Conservation (phyloP, 208 protist genomes). For the Leishmania gerbilli region DNA sequence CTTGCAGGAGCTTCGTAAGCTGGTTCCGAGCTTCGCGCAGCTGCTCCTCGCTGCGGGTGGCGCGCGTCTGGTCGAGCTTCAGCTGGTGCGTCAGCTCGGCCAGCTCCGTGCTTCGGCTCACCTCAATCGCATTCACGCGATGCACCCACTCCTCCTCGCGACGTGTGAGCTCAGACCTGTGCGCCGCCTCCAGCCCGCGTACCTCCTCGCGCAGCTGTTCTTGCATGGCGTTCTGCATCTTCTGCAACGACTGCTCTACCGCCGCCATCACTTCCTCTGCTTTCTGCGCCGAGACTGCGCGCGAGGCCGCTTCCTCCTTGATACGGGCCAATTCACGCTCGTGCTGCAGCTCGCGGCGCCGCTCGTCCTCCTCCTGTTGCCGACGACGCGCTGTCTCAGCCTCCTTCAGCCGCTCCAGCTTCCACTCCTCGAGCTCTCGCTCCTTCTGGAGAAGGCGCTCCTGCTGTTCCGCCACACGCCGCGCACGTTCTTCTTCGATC, state of each 20-base stretch:
- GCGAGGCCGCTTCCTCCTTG: conserved; percentile 56
- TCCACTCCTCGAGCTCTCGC: conserved; percentile 86
- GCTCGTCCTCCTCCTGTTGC: conserved; percentile 67
- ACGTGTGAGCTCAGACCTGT: conserved; percentile 26
- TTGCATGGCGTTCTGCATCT: conserved; percentile 41
- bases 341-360: conserved; percentile 65
- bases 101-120: conserved; percentile 53
- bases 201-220: conserved; percentile 44
- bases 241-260: conserved; percentile 40
- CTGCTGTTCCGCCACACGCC: conserved; percentile 68
- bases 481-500: conserved; percentile 63
- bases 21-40: conserved; percentile 63
- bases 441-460: conserved; percentile 71
- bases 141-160: conserved; percentile 52
- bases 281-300: conserved; percentile 29
- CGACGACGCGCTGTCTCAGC: conserved; percentile 47
- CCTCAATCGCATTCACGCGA: conserved; percentile 41
- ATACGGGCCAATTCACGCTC: conserved; percentile 73
- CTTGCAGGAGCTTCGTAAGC: conserved; percentile 44
- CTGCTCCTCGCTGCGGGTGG: conserved; percentile 51
- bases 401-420: conserved; percentile 60
- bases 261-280: conserved; percentile 39
- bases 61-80: conserved; percentile 49
- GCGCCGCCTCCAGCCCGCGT: conserved; percentile 32
- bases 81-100: conserved; percentile 59